Conservation (phyloP, 2,329 filamentous ascomycete species). For the Beauveria bassiana region DNA sequence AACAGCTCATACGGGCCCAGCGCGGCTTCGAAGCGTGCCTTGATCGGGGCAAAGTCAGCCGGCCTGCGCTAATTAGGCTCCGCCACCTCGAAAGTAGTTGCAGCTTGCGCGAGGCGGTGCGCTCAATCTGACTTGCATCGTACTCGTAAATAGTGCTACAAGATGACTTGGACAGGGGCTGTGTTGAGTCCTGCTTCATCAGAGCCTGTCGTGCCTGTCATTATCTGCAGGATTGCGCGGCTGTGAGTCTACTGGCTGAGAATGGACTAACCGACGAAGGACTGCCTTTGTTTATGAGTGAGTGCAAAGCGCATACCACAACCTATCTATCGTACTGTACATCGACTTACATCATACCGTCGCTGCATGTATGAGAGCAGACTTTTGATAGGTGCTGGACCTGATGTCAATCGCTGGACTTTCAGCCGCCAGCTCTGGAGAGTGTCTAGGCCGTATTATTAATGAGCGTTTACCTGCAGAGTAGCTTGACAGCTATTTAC, state of each 20-base stretch:
- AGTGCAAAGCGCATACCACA: no score
- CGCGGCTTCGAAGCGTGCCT: slow-evolving; percentile 26
- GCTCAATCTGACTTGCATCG: slow-evolving; percentile 3
- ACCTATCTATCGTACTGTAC: neutral
- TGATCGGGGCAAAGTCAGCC: slow-evolving; percentile 21
- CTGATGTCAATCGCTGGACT: no score
- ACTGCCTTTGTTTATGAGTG: neutral
- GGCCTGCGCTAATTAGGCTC: slow-evolving; percentile 32
- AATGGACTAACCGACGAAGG: neutral
- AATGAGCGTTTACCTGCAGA: no score
- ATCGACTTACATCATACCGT: no score
- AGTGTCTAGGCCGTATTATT: no score
- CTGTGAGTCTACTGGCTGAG: neutral
- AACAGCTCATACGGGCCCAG: slow-evolving; percentile 26
- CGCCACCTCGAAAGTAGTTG: slow-evolving; percentile 24
- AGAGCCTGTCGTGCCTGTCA: neutral
- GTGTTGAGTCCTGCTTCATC: neutral
- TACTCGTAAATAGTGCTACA: neutral
- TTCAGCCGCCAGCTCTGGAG: no score
- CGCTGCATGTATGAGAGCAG: no score
- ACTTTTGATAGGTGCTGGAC: no score
- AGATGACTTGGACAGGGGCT: neutral
- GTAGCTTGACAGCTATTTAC: no score
- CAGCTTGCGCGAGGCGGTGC: slow-evolving; percentile 1
- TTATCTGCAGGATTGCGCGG: neutral